Evolutionary conservation across 2,329 filamentous ascomycete genomes (phyloP), one percentile per base, ranked within the genome.

Genomic region (Clarireedia paspali): DNA sequence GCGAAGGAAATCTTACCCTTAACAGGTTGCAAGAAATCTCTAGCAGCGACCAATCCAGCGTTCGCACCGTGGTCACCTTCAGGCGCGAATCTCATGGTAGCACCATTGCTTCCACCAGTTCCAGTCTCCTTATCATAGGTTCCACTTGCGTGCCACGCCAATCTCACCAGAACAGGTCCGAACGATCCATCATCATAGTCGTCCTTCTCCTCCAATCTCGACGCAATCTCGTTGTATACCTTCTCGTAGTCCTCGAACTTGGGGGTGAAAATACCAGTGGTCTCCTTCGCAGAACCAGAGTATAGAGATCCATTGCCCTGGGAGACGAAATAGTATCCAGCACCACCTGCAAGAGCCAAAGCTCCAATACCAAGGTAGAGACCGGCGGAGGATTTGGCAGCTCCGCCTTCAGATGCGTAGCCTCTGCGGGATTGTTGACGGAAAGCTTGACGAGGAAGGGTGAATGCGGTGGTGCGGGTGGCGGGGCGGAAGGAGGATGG

Each of bases 141-240:
- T 65, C 92, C 92, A 65, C 86, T 91, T 63, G 87, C 85, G 77
- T 97, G 94, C 92, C 94, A 97, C 60, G 90, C 92, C 64, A 97
- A 82, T 67, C 92, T 84, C 62, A 97, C 75, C 56, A 97, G 78
- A 59, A 97, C 91, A 27, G 92, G 94, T 56, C 91, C 92, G 71
- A 95, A 97, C 77, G 88, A 94, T 65, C 94, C 92, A 72, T 99
- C 92, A 68, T 97, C 92, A 72, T 97, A 97, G 64, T 96, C 87
- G 66, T 94, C 89, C 70, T 95, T 84, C 75, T 96, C 89, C 73
- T 94, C 86, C 55, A 97, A 77, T 59, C 79, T 79, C 68, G 78
- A 74, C 55, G 92, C 91, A 66, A 97, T 84, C 69, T 85, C 86
- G 71, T 96, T 82, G 78, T 97, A 97, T 53, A 97, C 89, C 74